A percentile compares a stretch with the other conserved stretches of the same genome.
phyloP scores from a whole-genome alignment of 148 eudicot genomes.

The Nepenthes mirabilis region DNA sequence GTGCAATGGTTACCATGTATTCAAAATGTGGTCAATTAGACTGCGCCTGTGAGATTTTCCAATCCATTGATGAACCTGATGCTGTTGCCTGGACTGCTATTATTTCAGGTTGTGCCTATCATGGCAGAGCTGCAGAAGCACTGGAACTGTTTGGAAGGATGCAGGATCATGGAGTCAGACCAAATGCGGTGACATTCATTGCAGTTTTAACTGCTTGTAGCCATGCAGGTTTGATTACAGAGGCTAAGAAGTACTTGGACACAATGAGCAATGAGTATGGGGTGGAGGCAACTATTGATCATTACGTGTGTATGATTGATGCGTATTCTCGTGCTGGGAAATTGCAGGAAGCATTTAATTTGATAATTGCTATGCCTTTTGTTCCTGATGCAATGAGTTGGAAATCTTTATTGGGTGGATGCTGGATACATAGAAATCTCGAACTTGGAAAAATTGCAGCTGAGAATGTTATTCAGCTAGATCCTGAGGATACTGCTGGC shows the following conservation, averaged over 20 bases:
- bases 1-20: slow-evolving; percentile 24
- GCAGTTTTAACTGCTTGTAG: slow-evolving; percentile 23
- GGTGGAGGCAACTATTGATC: slow-evolving; percentile 17
- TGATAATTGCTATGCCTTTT: slow-evolving; percentile 16
- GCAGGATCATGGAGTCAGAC: slow-evolving; percentile 9
- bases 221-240: slow-evolving; percentile 14
- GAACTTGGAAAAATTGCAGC: slow-evolving; percentile 21
- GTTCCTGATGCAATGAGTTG: slow-evolving; percentile 18
- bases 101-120: slow-evolving; percentile 21
- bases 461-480: slow-evolving; percentile 14
- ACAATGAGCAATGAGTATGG: slow-evolving; percentile 12
- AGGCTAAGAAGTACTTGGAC: slow-evolving; percentile 13
- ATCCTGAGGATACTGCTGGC: slow-evolving; percentile 17
- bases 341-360: slow-evolving; percentile 10
- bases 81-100: slow-evolving; percentile 24
- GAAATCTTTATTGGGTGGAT: slow-evolving; percentile 22
- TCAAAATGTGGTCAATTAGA: slow-evolving; percentile 23
- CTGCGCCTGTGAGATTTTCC: slow-evolving; percentile 13
- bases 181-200: slow-evolving; percentile 17
- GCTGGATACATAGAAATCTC: slow-evolving; percentile 16
- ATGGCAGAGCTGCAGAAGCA: slow-evolving; percentile 20
- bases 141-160: slow-evolving; percentile 13
- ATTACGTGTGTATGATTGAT: slow-evolving; percentile 25
- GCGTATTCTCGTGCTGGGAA: slow-evolving; percentile 17
- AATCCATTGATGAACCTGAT: slow-evolving; percentile 14